Evolutionary conservation across 2,329 filamentous ascomycete species (phyloP), one percentile per base, ranked within the genome.

Genomic region (Fusarium duplospermum): DNA sequence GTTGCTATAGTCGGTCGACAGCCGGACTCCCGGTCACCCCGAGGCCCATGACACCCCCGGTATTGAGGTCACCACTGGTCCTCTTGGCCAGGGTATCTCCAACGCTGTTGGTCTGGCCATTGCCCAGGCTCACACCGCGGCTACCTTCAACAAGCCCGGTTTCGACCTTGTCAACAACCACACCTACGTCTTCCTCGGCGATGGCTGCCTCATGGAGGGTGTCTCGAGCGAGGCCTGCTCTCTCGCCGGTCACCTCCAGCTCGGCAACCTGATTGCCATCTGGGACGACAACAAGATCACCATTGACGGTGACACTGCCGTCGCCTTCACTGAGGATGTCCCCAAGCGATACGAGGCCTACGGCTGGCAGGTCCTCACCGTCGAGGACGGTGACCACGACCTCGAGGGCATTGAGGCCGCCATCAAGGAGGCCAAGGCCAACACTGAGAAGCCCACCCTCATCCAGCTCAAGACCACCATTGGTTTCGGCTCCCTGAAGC

Each of bases 201-300:
- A 99, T 89, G 96, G 96, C 78, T 99, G 96, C 87, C 91, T 97
- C 86, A 97, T 97, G 95, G 96, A 99, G 89, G 96, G 96, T 89
- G 90, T 99, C 87, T 94, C 96, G 77, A 91, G 91, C 82, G 96
- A 99, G 89, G 96, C 96, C 81, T 94, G 90, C 79, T 98, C 95
- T 71, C 90, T 95, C 78, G 96, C 96, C 78, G 96, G 96, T 82
- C 96, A 99, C 88, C 90, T 98, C 85, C 93, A 98, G 90, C 92
- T 99, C 76, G 96, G 96, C 83, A 99, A 98, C 90, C 89, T 99
- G 82, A 98, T 98, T 86, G 92, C 91, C 85, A 90, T 99, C 86
- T 99, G 96, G 86, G 96, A 99, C 83, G 96, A 99, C 89, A 99
- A 99, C 91, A 93, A 98, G 85, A 98, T 99, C 83, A 97, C 89